Evolutionary conservation across 495 filamentous ascomycete genomes (phyloP), one percentile per base, ranked within the genome.

Genomic region (Penicillium argentinense): DNA sequence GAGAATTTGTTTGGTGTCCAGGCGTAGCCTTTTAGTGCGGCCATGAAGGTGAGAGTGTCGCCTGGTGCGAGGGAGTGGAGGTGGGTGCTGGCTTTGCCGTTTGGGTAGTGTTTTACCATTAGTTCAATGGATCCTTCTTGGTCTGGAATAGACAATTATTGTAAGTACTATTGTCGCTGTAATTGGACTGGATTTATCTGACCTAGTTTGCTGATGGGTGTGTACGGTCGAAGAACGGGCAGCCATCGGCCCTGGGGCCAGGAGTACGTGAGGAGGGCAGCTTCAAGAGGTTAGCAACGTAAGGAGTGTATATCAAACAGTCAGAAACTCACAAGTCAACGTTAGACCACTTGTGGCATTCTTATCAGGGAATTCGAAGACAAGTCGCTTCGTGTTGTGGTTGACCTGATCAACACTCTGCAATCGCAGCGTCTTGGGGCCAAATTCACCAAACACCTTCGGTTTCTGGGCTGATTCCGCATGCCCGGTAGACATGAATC

Each of bases 331-430:
- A 79, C 77, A 83, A 4, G 77, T 79, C 28, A 83, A 64, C 2
- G 58, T 32, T 3, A 85, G 53, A 1, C 82, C 82, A 52, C 76
- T 79, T 24, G 65, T 55, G 6, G 65, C 60, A 13, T 67, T 53
- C n/a, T 61, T 33, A 14, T 77, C 68, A 0, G 83, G 82, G 7
- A 85, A 71, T 47, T 78, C 76, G 34, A 87, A 87, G 3, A 78
- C 71, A 38, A 87, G 62, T 25, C 73, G 72, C 56, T 84, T 86
- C 4, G 81, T 85, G 50, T 87, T 82, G 63, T 84, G 80, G 56
- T 81, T 86, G 40, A 86, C 71, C 1, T 64, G 49, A 53, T 84
- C 73, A 38, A 74, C 68, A 56, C 78, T 81, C 29, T 63, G 54
- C 16, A 69, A 17, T 5, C 64, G 64, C 19, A 68, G 37, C 0